Conservation (phyloP, 768 basidiomycete species). For the Russula emetica region DNA sequence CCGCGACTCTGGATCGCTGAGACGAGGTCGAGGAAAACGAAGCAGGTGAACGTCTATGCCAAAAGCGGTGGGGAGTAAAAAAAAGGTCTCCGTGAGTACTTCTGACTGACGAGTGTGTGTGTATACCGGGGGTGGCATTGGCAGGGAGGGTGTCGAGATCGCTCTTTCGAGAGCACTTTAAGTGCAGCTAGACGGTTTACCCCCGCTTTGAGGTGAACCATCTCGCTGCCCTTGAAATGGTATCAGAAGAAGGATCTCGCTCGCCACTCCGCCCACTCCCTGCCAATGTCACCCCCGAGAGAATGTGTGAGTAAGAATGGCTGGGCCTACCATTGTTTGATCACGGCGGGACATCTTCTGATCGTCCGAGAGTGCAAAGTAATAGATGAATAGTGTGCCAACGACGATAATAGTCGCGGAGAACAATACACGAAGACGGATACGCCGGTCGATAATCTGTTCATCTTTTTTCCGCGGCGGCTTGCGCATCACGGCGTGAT, state of each 20-base stretch:
- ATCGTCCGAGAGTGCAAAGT: conserved; percentile 77
- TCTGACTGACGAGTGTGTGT: no score
- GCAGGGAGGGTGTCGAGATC: background rate
- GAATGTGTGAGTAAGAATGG: no score
- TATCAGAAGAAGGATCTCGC: no score
- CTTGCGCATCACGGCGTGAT: conserved; percentile 85
- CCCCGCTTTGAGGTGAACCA: no score
- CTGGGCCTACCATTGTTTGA: conserved; percentile 82
- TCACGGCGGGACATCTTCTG: conserved; percentile 71
- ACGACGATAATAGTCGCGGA: conserved; percentile 88
- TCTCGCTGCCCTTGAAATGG: no score
- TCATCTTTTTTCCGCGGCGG: conserved; percentile 93
- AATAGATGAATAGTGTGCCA: conserved; percentile 85
- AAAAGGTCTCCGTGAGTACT: background rate
- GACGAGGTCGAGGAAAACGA: conserved; percentile 94
- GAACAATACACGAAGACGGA: conserved; percentile 82
- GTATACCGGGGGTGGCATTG: background rate
- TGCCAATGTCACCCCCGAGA: no score
- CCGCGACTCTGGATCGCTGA: conserved; percentile 95
- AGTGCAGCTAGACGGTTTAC: no score
- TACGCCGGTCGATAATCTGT: conserved; percentile 70
- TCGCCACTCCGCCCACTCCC: no score
- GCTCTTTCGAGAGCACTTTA: no score
- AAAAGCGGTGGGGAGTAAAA: background rate
- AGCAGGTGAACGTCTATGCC: conserved; percentile 91